Base-by-base conservation (phyloP, 2,329 filamentous ascomycete genomes). In the Parastagonospora avenae region DNA sequence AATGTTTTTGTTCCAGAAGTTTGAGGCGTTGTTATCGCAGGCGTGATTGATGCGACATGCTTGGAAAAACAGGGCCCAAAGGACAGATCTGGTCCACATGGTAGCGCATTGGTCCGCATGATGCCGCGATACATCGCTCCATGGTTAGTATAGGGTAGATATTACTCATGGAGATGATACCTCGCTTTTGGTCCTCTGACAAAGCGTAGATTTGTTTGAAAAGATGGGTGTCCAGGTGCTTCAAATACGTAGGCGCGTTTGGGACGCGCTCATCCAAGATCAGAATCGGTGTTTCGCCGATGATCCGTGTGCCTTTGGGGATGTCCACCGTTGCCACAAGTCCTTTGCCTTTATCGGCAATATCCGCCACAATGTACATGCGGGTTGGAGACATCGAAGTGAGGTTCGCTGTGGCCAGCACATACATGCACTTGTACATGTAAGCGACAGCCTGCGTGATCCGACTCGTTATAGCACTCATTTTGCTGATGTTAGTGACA, bases 261-360 rank as follows among this genome's bases (percentile, higher is more conserved):
- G 39, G 39, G 55, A 64, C 42, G 19, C 63, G 74, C 7, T 14
- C 7, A n/a, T 15, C 32, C 9, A 15, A 35, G 15, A 15, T 35
- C 54, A 79, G 61, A 36, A 78, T 54, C 1, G 76, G 70, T 8
- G 62, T 50, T 62, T 79, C 77, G 16, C 61, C 70, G 16, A 79
- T 55, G 44, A 79, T 74, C n/a, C 71, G 63, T 9, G 71, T 76
- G 35, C 76, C 76, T 44, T 59, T 72, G 2, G 63, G 51, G 43
- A 79, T 77, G 36, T 70, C 52, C n/a, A 49, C 42, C 5, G 36
- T 65, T 6, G 77, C 75, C 37, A 79, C 49, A 6, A 80, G 63
- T 11, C 75, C 75, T 66, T 71, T 72, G 4, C 77, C 76, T 62
- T 74, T 76, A 14, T 67, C 74, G n/a, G 59, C 52, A 8, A 63